phyloP scores from a whole-genome alignment of 2,329 filamentous ascomycete species.

The Penicillium expansum region DNA sequence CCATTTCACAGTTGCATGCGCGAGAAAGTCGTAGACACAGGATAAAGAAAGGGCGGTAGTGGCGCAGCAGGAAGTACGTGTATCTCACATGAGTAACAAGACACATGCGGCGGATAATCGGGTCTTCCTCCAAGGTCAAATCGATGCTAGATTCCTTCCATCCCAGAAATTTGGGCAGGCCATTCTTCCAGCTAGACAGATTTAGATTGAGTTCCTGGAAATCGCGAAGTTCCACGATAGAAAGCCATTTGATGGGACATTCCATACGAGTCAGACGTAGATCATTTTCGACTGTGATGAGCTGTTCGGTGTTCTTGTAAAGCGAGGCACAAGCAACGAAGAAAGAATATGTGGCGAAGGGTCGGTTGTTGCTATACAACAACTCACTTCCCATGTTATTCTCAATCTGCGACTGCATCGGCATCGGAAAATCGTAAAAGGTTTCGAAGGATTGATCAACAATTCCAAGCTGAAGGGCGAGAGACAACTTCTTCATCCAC shows the following conservation, averaged over 20 bases:
- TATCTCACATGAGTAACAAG: not conserved
- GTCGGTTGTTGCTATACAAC: no score
- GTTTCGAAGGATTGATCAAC: not conserved
- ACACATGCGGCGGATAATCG: not conserved
- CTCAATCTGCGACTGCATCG: not conserved
- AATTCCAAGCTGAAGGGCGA: not conserved
- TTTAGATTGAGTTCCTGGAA: not conserved
- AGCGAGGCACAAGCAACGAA: not conserved
- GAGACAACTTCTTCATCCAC: not conserved
- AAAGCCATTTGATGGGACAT: conserved; percentile 1
- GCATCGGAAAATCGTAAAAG: not conserved
- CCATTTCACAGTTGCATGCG: not conserved
- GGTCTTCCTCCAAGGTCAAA: not conserved
- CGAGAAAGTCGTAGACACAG: not conserved
- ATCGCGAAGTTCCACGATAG: not conserved
- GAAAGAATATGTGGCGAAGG: not conserved
- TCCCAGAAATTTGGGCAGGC: not conserved
- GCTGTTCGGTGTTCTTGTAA: not conserved
- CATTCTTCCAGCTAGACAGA: not conserved
- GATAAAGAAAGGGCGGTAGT: not conserved
- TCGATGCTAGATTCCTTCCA: not conserved
- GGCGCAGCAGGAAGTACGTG: not conserved
- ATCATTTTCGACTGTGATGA: not conserved
- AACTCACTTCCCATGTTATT: not conserved
- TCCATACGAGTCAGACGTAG: not conserved